phyloP scores from a whole-genome alignment of 768 basidiomycete species.

The Boletales sp. region DNA sequence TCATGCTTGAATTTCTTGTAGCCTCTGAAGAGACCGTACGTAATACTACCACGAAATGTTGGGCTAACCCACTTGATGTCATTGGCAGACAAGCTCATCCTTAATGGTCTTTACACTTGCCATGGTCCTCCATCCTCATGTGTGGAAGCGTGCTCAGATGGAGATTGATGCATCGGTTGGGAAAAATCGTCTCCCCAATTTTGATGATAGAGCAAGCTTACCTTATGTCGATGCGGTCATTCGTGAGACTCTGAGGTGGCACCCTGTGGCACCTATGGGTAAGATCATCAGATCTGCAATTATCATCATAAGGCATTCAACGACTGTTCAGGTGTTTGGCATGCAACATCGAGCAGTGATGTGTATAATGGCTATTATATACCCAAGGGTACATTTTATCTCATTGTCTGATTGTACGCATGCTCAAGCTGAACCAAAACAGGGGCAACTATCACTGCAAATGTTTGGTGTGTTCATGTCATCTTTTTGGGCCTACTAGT shows the following conservation, averaged over 20 bases:
- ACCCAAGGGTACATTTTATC: constrained; percentile 21
- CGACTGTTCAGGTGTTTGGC: background rate
- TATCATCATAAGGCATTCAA: background rate
- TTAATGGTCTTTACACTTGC: no score
- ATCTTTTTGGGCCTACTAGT: no score
- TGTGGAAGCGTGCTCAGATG: no score
- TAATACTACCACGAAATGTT: constrained; percentile 2
- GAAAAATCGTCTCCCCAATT: no score
- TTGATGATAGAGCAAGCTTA: no score
- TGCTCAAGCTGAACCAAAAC: background rate
- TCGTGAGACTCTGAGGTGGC: no score
- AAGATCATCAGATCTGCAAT: background rate
- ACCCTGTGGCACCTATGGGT: constrained; percentile 2
- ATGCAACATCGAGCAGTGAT: constrained; percentile 24
- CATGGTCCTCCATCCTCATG: no score
- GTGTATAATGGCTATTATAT: constrained; percentile 30
- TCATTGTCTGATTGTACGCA: background rate
- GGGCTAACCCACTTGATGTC: no score
- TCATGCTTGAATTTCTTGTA: background rate
- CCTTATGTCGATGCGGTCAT: no score
- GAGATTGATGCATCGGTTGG: no score
- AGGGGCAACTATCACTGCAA: constrained; percentile 12
- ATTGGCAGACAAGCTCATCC: no score
- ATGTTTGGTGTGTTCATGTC: constrained; percentile 7
- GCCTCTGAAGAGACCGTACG: constrained; percentile 3